Evolutionary conservation across 2,329 filamentous ascomycete species (phyloP).

Genomic region (Scopulariopsis brevicaulis): DNA sequence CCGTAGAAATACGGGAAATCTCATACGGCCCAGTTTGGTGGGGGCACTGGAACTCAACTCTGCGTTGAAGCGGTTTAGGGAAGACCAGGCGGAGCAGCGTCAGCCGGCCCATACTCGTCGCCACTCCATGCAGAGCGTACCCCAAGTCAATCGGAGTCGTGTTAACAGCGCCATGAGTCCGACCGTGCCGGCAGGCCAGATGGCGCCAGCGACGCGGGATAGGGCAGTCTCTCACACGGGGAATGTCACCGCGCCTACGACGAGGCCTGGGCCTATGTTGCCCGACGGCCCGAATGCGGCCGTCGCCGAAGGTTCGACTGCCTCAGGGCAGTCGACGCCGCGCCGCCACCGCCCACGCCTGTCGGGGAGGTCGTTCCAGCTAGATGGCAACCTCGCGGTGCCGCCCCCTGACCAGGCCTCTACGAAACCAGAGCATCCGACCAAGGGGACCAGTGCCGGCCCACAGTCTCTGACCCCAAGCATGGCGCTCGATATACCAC

Average conservation of each 20-base stretch:
- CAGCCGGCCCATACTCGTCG: not conserved
- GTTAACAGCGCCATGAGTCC: not conserved
- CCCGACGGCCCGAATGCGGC: not conserved
- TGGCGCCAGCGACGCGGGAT: not conserved
- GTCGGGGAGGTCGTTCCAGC: constrained; percentile 9
- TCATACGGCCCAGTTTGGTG: constrained; percentile 85
- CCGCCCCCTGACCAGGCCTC: constrained; percentile 19
- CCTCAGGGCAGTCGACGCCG: not conserved
- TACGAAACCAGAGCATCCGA: not conserved
- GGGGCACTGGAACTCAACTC: constrained; percentile 91
- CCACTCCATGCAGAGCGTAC: constrained; percentile 2
- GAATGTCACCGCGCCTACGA: not conserved
- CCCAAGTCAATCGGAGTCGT: not conserved
- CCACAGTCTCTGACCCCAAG: constrained; percentile 7
- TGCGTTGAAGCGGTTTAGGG: constrained; percentile 76
- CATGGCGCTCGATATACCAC: constrained; percentile 32
- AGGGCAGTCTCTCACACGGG: not conserved
- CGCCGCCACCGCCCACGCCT: not conserved
- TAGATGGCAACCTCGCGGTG: constrained; percentile 28
- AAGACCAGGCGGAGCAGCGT: constrained; percentile 21
- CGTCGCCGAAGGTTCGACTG: not conserved
- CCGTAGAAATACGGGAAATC: constrained; percentile 64
- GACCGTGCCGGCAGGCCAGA: not conserved
- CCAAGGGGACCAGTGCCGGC: not conserved
- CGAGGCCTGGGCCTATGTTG: not conserved